Base-by-base conservation (phyloP, 2,329 filamentous ascomycete genomes). In the Fonsecaea pedrosoi region DNA sequence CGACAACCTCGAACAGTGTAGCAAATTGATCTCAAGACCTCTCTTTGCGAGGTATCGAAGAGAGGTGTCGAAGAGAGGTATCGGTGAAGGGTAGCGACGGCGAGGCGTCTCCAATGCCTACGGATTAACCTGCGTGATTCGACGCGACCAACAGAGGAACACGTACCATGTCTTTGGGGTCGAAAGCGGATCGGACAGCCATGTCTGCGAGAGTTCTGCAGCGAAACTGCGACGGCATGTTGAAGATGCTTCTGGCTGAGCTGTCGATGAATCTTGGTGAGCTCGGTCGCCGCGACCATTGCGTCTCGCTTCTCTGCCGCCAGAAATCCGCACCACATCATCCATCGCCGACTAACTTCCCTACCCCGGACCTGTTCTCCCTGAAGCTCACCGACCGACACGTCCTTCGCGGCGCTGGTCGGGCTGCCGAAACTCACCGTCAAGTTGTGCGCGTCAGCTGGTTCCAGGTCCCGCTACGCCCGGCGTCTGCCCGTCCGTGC, bases 231-330 rank as follows among this genome's bases (percentile, higher is more conserved):
- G 37, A 25, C 60, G 56, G 60, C 7, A 34, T 4, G 37, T 35
- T 42, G 42, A 30, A 25, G 34, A 53, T 9, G 13, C 42, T 60
- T 60, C 30, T 32, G 4, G 38, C 48, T 9, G 54, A 40, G 45
- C 37, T 54, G 54, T 13, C 6, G 54, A 45, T 15, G 40, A 61
- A 35, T 62, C 15, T 54, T 45, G 21, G 45, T 18, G 54, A 50
- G 18, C 18, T 62, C 34, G 50, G 35, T 54, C 59, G 35, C 2
- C 8, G 53, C n/a, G 56, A n/a, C 53, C 15, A 48, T 25, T 45
- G 38, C 50, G 85, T 89, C 89, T 77, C 53, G 55, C 74, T 38
- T 48, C 59, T 12, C 73, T 78, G 3, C 77, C 77, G 10, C 70
- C 75, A 0, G 77, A 78, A 67, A 65, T 79, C 25, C 76, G n/a